A percentile compares a stretch with the other conserved stretches of the same genome.
Conservation (phyloP, 2,329 filamentous ascomycete species). For the Claviceps sp. region DNA sequence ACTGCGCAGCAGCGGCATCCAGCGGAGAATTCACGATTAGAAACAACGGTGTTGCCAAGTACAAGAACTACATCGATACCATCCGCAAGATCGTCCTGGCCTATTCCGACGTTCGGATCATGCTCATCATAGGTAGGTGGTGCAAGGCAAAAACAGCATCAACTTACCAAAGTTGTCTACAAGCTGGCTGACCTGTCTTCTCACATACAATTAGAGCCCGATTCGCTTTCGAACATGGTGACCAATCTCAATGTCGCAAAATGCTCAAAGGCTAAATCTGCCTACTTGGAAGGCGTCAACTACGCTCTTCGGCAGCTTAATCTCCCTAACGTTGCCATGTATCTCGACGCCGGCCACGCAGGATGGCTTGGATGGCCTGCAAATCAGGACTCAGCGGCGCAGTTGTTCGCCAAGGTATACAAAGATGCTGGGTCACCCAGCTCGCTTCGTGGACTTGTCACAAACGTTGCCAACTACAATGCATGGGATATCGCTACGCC, state of each 20-base stretch:
- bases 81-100: slow-evolving; percentile 28
- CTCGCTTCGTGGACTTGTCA: slow-evolving; percentile 39
- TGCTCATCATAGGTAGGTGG: slow-evolving; percentile 29
- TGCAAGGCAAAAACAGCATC: background rate
- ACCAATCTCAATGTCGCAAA: slow-evolving; percentile 39
- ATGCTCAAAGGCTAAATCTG: slow-evolving; percentile 32
- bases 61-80: slow-evolving; percentile 41
- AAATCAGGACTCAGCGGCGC: slow-evolving; percentile 35
- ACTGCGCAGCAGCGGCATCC: slow-evolving; percentile 42
- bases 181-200: background rate
- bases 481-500: slow-evolving; percentile 27
- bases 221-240: slow-evolving; percentile 45
- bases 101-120: slow-evolving; percentile 29
- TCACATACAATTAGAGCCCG: slow-evolving; percentile 29
- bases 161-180: background rate
- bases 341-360: slow-evolving; percentile 43
- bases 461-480: slow-evolving; percentile 49
- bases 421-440: slow-evolving; percentile 34
- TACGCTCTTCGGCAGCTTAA: slow-evolving; percentile 39
- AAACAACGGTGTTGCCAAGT: slow-evolving; percentile 36
- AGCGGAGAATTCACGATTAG: slow-evolving; percentile 42
- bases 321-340: slow-evolving; percentile 43
- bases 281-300: slow-evolving; percentile 35
- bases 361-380: slow-evolving; percentile 46
- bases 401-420: slow-evolving; percentile 34